Evolutionary conservation across 495 filamentous ascomycete species (phyloP).

Genomic region (Daldinia bambusicola): DNA sequence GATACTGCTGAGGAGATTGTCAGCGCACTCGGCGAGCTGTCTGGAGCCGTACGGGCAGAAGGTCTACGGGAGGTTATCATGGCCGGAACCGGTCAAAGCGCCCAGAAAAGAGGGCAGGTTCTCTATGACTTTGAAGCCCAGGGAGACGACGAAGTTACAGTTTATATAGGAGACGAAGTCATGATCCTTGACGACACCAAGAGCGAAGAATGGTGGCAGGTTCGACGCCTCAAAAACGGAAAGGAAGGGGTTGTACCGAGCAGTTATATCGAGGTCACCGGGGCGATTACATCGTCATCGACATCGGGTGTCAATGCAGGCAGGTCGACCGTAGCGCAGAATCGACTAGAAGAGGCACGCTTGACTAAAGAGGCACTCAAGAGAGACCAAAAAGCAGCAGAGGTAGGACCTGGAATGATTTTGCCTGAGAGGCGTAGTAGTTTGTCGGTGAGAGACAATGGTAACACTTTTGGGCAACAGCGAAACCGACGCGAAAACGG

Average conservation of each 20-base stretch:
- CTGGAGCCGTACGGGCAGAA: slow-evolving; percentile 82
- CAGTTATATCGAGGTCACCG: slow-evolving; percentile 91
- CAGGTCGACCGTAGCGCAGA: slow-evolving; percentile 80
- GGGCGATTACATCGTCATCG: slow-evolving; percentile 58
- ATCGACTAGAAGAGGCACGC: slow-evolving; percentile 82
- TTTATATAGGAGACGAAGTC: slow-evolving; percentile 89
- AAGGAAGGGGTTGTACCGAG: slow-evolving; percentile 98
- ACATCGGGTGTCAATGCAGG: slow-evolving; percentile 69
- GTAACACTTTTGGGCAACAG: slow-evolving; percentile 71
- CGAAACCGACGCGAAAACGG: slow-evolving; percentile 76
- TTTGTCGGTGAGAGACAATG: slow-evolving; percentile 64
- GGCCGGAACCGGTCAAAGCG: slow-evolving; percentile 71
- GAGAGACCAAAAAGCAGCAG: slow-evolving; percentile 68
- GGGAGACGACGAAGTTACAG: slow-evolving; percentile 95
- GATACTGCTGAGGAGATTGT: slow-evolving; percentile 96
- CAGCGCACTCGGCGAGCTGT: slow-evolving; percentile 84
- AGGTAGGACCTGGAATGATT: slow-evolving; percentile 80
- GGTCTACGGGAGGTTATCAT: slow-evolving; percentile 88
- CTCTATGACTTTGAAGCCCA: slow-evolving; percentile 97
- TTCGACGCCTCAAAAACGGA: slow-evolving; percentile 86
- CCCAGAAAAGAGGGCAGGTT: slow-evolving; percentile 82
- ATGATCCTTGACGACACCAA: slow-evolving; percentile 87
- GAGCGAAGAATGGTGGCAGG: slow-evolving; percentile 99
- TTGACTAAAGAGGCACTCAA: slow-evolving; percentile 79
- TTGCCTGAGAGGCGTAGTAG: slow-evolving; percentile 76